Percentiles rank a stretch among this genome's conserved stretches.
Conservation (phyloP, 768 basidiomycete genomes). For the Suillus subluteus region DNA sequence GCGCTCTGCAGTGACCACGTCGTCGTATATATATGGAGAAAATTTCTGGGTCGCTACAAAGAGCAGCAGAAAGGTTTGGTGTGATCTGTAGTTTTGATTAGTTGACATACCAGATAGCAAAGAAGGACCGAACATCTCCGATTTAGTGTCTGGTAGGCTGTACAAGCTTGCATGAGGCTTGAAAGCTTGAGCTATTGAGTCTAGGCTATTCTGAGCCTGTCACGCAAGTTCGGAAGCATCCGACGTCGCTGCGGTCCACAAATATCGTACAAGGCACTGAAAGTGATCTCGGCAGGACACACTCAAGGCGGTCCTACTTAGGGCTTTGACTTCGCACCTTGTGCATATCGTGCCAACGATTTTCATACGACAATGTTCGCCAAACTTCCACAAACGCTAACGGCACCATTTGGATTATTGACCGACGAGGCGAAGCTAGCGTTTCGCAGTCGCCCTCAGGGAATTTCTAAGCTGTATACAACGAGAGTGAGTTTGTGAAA, state of each 20-base stretch:
- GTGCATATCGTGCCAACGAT: not conserved
- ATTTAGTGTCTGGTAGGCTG: not conserved
- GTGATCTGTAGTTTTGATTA: not conserved
- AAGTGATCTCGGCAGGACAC: not conserved
- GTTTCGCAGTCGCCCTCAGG: conserved; percentile 81
- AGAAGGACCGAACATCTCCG: not conserved
- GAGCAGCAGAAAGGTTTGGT: not conserved
- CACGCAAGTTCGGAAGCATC: not conserved
- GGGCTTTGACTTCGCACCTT: not conserved
- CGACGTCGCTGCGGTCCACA: not conserved
- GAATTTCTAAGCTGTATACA: conserved; percentile 75
- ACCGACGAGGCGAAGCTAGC: conserved; percentile 89
- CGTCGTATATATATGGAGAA: not conserved
- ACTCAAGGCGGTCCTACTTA: not conserved
- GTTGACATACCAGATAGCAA: not conserved
- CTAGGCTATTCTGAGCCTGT: not conserved
- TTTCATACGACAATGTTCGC: conserved; percentile 54
- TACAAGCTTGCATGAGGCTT: too few relatives aligned
- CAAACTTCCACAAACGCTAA: conserved; percentile 71
- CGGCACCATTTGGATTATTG: conserved; percentile 75
- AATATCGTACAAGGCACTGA: not conserved
- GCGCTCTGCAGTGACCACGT: not conserved
- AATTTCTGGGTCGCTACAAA: not conserved
- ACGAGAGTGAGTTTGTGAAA: conserved; percentile 58
- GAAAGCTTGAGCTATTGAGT: too few relatives aligned